These are phyloP conservation scores for Hygrocybe coccinea DNA, from an alignment of 768 basidiomycete species.

Conservation along the genomic window DNA sequence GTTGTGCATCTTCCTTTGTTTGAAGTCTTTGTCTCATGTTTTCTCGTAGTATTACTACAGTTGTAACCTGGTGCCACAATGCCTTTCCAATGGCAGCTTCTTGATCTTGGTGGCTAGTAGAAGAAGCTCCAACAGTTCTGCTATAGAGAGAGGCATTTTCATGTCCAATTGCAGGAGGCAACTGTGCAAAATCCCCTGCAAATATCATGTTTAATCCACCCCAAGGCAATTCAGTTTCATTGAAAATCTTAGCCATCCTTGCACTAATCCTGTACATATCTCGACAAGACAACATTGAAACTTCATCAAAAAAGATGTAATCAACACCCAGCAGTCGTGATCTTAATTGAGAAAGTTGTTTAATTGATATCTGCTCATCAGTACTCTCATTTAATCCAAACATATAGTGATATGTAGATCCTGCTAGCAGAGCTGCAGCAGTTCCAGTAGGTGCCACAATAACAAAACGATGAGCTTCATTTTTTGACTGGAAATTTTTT, in stretches of 20 bases:
- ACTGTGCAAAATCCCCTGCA: conserved; percentile 34
- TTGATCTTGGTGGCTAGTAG: conserved; percentile 9
- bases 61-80: conserved; percentile 30
- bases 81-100: conserved; percentile 21
- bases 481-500: conserved; percentile 17
- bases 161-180: too few relatives aligned
- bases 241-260: too few relatives aligned
- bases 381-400: conserved; percentile 5
- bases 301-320: conserved; percentile 29
- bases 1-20: conserved; percentile 11
- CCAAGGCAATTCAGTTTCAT: too few relatives aligned
- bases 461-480: conserved; percentile 25
- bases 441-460: conserved; percentile 26
- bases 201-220: conserved; percentile 10
- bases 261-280: too few relatives aligned
- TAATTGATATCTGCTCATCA: neutral
- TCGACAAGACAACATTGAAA: conserved; percentile 8
- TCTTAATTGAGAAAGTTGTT: conserved; percentile 8
- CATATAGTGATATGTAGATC: conserved; percentile 24
- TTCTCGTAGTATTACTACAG: conserved; percentile 28
- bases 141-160: too few relatives aligned
- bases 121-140: too few relatives aligned
- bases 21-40: conserved; percentile 29
- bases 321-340: conserved; percentile 3
- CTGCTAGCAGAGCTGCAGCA: conserved; percentile 22